Base-by-base conservation (phyloP, 2,329 filamentous ascomycete species). In the Thelonectria olida region DNA sequence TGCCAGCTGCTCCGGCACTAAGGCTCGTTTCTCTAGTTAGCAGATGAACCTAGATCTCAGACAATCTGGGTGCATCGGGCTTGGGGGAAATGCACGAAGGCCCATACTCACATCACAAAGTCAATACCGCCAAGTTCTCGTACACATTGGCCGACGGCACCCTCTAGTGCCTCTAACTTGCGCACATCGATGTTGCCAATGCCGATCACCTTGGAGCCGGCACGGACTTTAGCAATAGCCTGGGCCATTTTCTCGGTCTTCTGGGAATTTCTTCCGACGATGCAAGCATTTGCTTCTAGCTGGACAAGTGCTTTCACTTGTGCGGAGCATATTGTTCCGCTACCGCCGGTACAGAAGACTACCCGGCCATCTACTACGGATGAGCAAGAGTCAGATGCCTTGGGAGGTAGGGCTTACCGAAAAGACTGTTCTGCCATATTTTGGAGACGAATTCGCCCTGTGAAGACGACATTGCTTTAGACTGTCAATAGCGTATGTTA, bases 281-380 rank as follows among this genome's bases (percentile, higher is more conserved):
- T 60, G 51, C 50, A 54, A 7, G 57, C 57, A 28, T 60, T 60
- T 4, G 57, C 57, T 2, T 50, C 51, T 1, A 60, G 57, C 17
- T 50, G 27, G 7, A 60, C 57, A 20, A 60, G 19, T 9, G 57
- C 42, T 17, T 28, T 23, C 8, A 54, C 57, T n/a, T 60, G 57
- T 5, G 51, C 50, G 7, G 42, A 49, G 17, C 57, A 60, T n/a
- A 60, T 60, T 9, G 50, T 34, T 9, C 57, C 57, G 25, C 25
- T 54, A 5, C 57, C 57, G 7, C 57, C 57, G 2, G 57, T 60
- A 15, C 57, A 60, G 38, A 54, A 60, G 15, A 60, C 51, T 6
- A 60, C 44, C 13, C 28, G n/a, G 38, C 53, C 48, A 22, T 1
- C 22, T 42, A n/a, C n/a, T n/a, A n/a, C n/a, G n/a, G n/a, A n/a